A percentile compares a stretch with the other conserved stretches of the same genome.
Evolutionary conservation across 169 alveolate genomes (phyloP).

Genomic region (Plasmodium malariae): DNA sequence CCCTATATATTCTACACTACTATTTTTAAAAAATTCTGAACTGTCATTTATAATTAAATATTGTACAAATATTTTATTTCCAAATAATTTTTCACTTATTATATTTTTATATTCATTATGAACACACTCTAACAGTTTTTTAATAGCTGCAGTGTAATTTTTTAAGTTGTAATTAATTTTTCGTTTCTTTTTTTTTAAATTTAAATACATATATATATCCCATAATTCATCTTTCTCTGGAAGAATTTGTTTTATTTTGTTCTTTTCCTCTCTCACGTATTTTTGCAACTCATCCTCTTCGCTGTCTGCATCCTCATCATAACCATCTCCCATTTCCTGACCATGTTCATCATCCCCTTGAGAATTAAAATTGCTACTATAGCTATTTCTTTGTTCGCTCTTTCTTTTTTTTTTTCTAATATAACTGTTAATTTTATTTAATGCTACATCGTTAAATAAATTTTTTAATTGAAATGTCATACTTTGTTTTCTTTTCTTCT

Average conservation of each 20-base stretch:
- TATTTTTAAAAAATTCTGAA: constrained; percentile 24
- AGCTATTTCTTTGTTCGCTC: constrained; percentile 26
- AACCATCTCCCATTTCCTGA: not conserved
- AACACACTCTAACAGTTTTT: constrained; percentile 28
- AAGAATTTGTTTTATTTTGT: constrained; percentile 55
- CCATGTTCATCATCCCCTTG: not conserved
- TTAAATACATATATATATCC: constrained; percentile 65
- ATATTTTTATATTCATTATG: constrained; percentile 40
- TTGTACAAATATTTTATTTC: constrained; percentile 33
- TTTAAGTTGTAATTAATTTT: constrained; percentile 58
- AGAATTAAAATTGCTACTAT: not conserved
- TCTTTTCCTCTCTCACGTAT: constrained; percentile 47
- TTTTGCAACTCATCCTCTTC: constrained; percentile 58
- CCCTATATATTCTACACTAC: constrained; percentile 24
- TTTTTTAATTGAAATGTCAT: constrained; percentile 61
- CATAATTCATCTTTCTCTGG: constrained; percentile 69
- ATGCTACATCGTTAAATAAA: constrained; percentile 57
- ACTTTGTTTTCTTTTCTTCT: constrained; percentile 53
- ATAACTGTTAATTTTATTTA: constrained; percentile 29
- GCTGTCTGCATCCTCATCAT: not conserved
- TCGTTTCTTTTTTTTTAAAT: constrained; percentile 70
- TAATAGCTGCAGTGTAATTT: constrained; percentile 30
- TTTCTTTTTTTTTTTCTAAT: constrained; percentile 50
- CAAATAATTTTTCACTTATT: constrained; percentile 46
- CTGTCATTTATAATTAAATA: constrained; percentile 42